A percentile compares a stretch with the other conserved stretches of the same genome.
Evolutionary conservation across 2,329 filamentous ascomycete species (phyloP).

Genomic region (Fusarium anguioides): DNA sequence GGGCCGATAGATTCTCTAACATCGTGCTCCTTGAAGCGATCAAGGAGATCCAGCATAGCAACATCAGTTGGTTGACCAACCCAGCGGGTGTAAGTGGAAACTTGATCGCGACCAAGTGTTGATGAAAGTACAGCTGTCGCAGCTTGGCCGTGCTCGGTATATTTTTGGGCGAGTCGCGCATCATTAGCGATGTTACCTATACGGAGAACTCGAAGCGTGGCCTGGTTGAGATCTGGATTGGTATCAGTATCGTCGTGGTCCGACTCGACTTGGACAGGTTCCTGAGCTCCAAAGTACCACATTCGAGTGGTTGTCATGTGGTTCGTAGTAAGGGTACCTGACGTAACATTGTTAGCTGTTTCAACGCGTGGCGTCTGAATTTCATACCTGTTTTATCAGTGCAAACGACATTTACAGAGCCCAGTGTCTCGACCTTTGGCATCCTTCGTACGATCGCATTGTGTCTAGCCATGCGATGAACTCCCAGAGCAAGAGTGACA

Average conservation of each 20-base stretch:
- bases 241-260: conserved; percentile 65
- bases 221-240: conserved; percentile 70
- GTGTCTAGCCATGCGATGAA: conserved; percentile 94
- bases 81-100: conserved; percentile 82
- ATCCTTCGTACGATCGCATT: conserved; percentile 95
- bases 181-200: conserved; percentile 99
- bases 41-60: conserved; percentile 92
- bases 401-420: conserved; percentile 99
- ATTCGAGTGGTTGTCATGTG: conserved; percentile 98
- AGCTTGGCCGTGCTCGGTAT: conserved; percentile 76
- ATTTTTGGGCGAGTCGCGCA: conserved; percentile 79
- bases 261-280: conserved; percentile 63
- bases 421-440: conserved; percentile 96
- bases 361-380: not conserved
- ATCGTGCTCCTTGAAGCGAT: conserved; percentile 91
- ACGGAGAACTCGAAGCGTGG: conserved; percentile 82
- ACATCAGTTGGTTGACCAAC: conserved; percentile 97
- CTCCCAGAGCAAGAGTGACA: conserved; percentile 92
- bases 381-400: conserved; percentile 89
- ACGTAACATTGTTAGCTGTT: conserved; percentile 29
- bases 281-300: conserved; percentile 85
- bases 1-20: conserved; percentile 86
- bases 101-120: conserved; percentile 72
- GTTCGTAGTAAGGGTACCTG: conserved; percentile 92
- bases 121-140: conserved; percentile 84